These are phyloP conservation scores for Parietichytrium sp. DNA, from an alignment of 108 stramenopile species.

Conservation along the genomic window DNA sequence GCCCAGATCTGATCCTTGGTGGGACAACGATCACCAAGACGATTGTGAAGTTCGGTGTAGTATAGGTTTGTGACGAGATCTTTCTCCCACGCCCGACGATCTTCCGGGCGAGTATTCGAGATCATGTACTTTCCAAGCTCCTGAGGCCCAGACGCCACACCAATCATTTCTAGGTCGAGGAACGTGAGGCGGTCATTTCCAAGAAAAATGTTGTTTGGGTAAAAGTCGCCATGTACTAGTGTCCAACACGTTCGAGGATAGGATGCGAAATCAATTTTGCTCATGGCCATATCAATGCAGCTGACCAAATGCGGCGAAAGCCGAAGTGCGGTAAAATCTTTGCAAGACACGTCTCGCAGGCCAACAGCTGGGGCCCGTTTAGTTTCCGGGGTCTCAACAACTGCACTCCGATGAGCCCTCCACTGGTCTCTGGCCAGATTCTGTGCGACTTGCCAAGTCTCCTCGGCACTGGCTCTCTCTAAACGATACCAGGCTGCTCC, in stretches of 20 bases:
- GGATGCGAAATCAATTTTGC: neutral
- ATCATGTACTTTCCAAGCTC: constrained; percentile 45
- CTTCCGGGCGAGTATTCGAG: constrained; percentile 31
- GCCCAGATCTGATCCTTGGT: neutral
- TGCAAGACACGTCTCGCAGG: neutral
- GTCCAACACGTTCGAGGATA: constrained; percentile 1
- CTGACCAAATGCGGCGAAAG: neutral
- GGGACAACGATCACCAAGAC: neutral
- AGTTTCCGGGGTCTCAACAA: neutral
- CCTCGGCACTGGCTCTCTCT: too few relatives aligned
- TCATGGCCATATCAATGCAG: neutral
- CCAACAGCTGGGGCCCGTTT: neutral
- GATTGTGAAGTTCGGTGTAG: too few relatives aligned
- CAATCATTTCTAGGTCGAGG: constrained; percentile 38
- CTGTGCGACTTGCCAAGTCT: too few relatives aligned
- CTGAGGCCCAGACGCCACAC: constrained; percentile 43
- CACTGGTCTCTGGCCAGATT: neutral
- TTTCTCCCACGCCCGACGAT: constrained; percentile 2
- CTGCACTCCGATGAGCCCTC: neutral
- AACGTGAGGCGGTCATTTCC: neutral
- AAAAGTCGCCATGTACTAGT: constrained; percentile 46
- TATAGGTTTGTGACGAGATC: neutral
- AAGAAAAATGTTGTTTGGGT: constrained; percentile 44
- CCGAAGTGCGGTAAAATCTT: neutral
- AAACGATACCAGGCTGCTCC: too few relatives aligned